A percentile compares a stretch with the other conserved stretches of the same genome.
Evolutionary conservation across 495 filamentous ascomycete species (phyloP).

Genomic region (Parachaetomium inaequale): DNA sequence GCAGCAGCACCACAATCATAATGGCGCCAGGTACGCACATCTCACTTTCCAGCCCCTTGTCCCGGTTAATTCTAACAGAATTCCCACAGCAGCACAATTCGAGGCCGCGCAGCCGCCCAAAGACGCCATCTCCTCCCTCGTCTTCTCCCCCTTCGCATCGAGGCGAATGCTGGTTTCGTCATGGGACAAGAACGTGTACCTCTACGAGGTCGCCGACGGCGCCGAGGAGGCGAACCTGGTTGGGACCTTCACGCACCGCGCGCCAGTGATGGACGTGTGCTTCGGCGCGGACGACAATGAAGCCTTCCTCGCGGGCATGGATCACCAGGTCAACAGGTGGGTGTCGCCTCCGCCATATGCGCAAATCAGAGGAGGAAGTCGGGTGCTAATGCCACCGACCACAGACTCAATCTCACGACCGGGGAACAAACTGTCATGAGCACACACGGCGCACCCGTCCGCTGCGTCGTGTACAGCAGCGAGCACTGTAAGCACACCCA

Average conservation of each 20-base stretch:
- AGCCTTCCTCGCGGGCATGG: constrained; percentile 80
- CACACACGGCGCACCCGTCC: constrained; percentile 72
- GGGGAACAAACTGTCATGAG: constrained; percentile 71
- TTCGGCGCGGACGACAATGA: constrained; percentile 78
- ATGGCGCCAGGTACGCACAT: constrained; percentile 40
- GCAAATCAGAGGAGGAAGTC: too few species aligned
- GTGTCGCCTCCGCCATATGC: neutral
- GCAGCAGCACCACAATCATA: neutral
- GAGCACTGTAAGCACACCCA: constrained; percentile 56
- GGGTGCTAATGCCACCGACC: too few species aligned
- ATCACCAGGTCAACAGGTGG: constrained; percentile 77
- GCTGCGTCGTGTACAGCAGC: constrained; percentile 75
- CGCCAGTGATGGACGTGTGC: constrained; percentile 86
- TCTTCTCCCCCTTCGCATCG: constrained; percentile 68
- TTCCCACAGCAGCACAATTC: constrained; percentile 55
- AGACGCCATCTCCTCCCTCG: constrained; percentile 82
- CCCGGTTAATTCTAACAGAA: constrained; percentile 3
- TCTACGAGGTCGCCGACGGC: constrained; percentile 66
- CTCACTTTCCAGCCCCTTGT: neutral
- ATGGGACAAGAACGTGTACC: constrained; percentile 89
- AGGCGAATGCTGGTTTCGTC: constrained; percentile 81
- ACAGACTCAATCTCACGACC: constrained; percentile 68
- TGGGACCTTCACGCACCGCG: constrained; percentile 72
- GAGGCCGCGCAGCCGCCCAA: constrained; percentile 73
- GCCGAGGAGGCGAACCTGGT: constrained; percentile 60